Conservation (phyloP, 306 rosid genomes). For the Pterocarpus macrocarpus region DNA sequence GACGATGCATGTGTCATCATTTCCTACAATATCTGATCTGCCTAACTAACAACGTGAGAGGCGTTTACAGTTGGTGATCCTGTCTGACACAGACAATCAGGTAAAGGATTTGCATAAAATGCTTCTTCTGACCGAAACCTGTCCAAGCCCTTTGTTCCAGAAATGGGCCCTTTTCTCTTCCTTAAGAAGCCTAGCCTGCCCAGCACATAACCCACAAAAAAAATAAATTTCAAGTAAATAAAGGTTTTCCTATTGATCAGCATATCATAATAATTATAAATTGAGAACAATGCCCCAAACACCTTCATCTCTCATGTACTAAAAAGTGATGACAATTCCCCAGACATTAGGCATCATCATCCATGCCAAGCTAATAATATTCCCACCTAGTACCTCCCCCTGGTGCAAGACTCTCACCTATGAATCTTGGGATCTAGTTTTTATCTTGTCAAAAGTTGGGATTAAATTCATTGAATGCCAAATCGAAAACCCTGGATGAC, state of each 20-base stretch:
- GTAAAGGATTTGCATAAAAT: constrained; percentile 87
- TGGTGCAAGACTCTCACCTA: neutral
- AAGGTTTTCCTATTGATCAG: neutral
- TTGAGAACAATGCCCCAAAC: neutral
- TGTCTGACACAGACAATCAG: constrained; percentile 84
- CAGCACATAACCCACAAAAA: constrained; percentile 24
- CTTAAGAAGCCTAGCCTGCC: constrained; percentile 80
- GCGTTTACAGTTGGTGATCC: constrained; percentile 49
- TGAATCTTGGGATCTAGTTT: neutral
- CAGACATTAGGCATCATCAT: neutral
- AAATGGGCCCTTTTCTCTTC: constrained; percentile 90
- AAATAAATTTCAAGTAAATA: neutral
- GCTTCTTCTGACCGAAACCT: constrained; percentile 97
- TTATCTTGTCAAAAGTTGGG: neutral
- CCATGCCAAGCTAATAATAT: neutral
- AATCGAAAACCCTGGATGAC: constrained; percentile 1
- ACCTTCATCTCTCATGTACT: neutral
- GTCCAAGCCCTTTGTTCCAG: constrained; percentile 88
- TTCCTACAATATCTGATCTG: constrained; percentile 36
- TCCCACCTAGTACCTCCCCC: neutral
- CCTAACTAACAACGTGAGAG: constrained; percentile 41
- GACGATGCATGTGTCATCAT: constrained; percentile 32
- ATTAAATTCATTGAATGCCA: neutral
- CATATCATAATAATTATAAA: constrained; percentile 18
- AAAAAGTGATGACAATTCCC: neutral